Percentiles rank a stretch among this genome's conserved stretches.
phyloP scores from a whole-genome alignment of 2,329 filamentous ascomycete species.

The Elsinoe fawcettii region DNA sequence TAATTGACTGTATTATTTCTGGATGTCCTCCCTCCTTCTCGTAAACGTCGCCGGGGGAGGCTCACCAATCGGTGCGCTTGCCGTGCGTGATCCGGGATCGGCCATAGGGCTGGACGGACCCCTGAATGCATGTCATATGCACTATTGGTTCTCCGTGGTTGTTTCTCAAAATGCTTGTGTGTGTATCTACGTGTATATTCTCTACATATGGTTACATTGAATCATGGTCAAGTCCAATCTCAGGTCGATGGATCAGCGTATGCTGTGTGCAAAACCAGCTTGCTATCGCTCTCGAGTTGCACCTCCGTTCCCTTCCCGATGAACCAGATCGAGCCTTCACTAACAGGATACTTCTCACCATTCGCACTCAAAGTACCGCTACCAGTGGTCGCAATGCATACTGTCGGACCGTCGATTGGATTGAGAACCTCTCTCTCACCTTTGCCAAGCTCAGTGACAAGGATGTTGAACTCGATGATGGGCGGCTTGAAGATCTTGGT shows the following conservation, averaged over 20 bases:
- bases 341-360: conserved; percentile 46
- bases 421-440: conserved; percentile 53
- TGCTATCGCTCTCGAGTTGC: conserved; percentile 37
- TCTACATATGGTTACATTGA: neutral
- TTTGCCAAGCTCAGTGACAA: conserved; percentile 49
- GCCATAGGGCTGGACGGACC: conserved; percentile 7
- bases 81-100: conserved; percentile 2
- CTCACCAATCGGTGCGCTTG: conserved; percentile 1
- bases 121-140: neutral
- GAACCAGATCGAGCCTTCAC: conserved; percentile 59
- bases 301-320: conserved; percentile 51
- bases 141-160: neutral
- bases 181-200: no score
- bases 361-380: conserved; percentile 49
- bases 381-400: conserved; percentile 56
- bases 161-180: neutral
- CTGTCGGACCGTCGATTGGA: conserved; percentile 52
- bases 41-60: conserved; percentile 6
- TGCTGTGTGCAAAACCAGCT: conserved; percentile 43
- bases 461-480: conserved; percentile 64
- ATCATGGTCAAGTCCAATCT: conserved; percentile 18
- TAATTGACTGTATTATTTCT: conserved; percentile 3
- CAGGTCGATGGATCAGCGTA: conserved; percentile 30
- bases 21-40: conserved; percentile 3
- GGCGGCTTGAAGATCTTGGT: conserved; percentile 59